Evolutionary conservation across 2,329 filamentous ascomycete species (phyloP).

Genomic region (Xylariaceae sp.): DNA sequence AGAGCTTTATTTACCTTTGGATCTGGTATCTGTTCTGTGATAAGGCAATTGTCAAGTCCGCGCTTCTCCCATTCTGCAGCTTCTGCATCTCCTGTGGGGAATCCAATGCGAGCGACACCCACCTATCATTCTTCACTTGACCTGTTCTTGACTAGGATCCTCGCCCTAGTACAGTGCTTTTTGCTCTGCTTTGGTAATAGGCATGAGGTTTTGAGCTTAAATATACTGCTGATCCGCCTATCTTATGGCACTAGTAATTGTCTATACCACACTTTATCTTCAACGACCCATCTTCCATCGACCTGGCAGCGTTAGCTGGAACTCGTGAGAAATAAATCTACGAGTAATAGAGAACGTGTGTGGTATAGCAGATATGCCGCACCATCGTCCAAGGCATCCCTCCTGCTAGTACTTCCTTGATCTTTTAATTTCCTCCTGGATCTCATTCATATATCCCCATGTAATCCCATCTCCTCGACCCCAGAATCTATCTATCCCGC

Average conservation of each 20-base stretch:
- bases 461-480: too few relatives aligned
- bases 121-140: background rate
- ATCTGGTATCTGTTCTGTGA: too few relatives aligned
- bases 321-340: background rate
- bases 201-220: background rate
- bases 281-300: background rate
- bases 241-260: too few relatives aligned
- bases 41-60: too few relatives aligned
- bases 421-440: background rate
- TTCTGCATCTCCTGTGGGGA: background rate
- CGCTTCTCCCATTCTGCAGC: too few relatives aligned
- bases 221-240: background rate
- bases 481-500: too few relatives aligned
- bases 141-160: conserved; percentile 1
- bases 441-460: too few relatives aligned
- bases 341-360: background rate
- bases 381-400: background rate
- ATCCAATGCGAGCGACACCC: background rate
- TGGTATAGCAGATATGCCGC: conserved; percentile 1
- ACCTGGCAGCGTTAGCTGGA: background rate
- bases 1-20: too few relatives aligned
- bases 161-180: background rate
- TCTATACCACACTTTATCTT: too few relatives aligned
- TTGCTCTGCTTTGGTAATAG: background rate
- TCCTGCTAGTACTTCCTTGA: background rate